Conservation (phyloP, 2,329 filamentous ascomycete genomes). For the Cladophialophora chaetospira region DNA sequence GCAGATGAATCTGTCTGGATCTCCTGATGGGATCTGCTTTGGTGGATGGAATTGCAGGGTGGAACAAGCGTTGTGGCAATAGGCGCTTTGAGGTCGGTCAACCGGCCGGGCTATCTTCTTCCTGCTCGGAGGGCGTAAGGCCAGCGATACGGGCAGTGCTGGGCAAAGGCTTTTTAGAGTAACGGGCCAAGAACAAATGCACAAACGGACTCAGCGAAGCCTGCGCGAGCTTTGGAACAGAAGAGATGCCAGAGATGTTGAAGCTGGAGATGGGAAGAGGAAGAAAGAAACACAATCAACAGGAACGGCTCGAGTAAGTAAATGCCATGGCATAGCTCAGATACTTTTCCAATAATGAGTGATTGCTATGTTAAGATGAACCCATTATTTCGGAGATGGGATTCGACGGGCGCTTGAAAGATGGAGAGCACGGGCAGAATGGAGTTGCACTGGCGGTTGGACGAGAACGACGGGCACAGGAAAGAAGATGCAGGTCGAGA, state of each 20-base stretch:
- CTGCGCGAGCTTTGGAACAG: conserved; percentile 31
- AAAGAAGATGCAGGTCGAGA: not conserved
- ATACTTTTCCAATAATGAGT: conserved; percentile 1
- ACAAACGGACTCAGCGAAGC: conserved; percentile 31
- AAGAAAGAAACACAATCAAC: conserved; percentile 1
- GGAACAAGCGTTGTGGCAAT: conserved; percentile 27
- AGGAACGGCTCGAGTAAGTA: conserved; percentile 7
- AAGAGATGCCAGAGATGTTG: conserved; percentile 13
- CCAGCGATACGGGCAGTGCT: conserved; percentile 12
- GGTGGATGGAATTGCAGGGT: conserved; percentile 1
- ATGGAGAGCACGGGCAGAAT: too few relatives aligned
- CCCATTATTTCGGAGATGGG: conserved; percentile 17
- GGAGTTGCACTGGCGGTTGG: conserved; percentile 13
- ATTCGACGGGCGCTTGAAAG: conserved; percentile 26
- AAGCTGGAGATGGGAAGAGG: conserved; percentile 14
- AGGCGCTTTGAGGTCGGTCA: conserved; percentile 27
- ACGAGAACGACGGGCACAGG: conserved; percentile 3
- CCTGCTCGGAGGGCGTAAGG: conserved; percentile 6
- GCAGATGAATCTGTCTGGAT: conserved; percentile 11
- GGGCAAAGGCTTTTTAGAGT: conserved; percentile 7
- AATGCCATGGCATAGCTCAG: conserved; percentile 3
- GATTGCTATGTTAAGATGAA: conserved; percentile 6
- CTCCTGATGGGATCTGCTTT: conserved; percentile 11
- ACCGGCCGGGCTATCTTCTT: conserved; percentile 15
- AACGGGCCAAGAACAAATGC: conserved; percentile 13